phyloP scores from a whole-genome alignment of 2,329 filamentous ascomycete species.

The Microthyrium microscopicum region DNA sequence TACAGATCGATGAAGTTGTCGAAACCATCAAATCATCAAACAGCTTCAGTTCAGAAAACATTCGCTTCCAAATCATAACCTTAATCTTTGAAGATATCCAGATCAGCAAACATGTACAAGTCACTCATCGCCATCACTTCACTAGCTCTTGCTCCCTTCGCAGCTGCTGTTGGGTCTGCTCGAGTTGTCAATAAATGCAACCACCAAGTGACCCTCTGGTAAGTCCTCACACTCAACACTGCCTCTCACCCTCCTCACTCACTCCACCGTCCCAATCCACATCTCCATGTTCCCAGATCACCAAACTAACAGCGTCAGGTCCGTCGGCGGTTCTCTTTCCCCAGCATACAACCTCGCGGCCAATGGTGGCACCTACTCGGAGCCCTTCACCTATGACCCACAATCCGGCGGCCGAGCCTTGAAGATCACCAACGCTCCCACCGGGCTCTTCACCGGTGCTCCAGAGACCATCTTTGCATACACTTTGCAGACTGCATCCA shows the following conservation, averaged over 20 bases:
- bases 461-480: conserved; percentile 26
- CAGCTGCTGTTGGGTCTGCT: conserved; percentile 11
- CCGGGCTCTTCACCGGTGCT: conserved; percentile 21
- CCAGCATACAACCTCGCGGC: conserved; percentile 15
- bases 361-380: conserved; percentile 18
- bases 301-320: too few relatives aligned
- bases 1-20: too few relatives aligned
- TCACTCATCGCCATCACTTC: too few relatives aligned
- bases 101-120: too few relatives aligned
- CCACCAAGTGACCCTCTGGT: conserved; percentile 21
- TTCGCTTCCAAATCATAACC: too few relatives aligned
- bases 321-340: conserved; percentile 20
- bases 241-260: too few relatives aligned
- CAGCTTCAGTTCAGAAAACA: too few relatives aligned
- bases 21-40: too few relatives aligned
- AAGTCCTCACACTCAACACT: too few relatives aligned
- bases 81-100: too few relatives aligned
- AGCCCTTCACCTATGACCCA: conserved; percentile 20
- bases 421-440: conserved; percentile 22
- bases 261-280: too few relatives aligned
- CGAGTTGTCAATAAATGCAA: conserved; percentile 23
- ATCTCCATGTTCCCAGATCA: too few relatives aligned
- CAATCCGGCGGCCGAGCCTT: conserved; percentile 24
- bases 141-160: background rate
- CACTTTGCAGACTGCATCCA: conserved; percentile 18